Evolutionary conservation across 106 monocot genomes (phyloP).

Genomic region (Dioscorea zingiberensis): DNA sequence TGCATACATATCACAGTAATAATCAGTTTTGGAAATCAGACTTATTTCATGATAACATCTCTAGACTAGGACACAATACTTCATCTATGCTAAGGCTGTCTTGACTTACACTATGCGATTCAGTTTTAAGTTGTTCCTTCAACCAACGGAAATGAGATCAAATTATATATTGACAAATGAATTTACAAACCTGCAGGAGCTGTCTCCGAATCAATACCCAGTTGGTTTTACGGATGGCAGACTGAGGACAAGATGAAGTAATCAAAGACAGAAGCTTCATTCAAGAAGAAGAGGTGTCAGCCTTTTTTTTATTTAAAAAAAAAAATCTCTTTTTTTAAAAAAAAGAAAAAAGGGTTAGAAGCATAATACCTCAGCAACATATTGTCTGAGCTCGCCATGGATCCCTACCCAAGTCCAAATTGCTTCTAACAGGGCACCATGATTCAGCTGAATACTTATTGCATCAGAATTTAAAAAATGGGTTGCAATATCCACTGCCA

Average conservation of each 20-base stretch:
- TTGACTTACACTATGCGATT: too few species aligned
- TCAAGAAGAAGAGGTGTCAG: constrained; percentile 8
- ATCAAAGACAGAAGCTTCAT: constrained; percentile 75
- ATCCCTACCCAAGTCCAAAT: constrained; percentile 92
- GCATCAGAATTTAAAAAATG: constrained; percentile 46
- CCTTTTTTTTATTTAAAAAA: too few species aligned
- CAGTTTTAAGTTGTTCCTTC: too few species aligned
- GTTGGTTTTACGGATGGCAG: constrained; percentile 62
- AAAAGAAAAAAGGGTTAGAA: background rate
- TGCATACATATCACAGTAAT: too few species aligned
- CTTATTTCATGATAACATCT: too few species aligned
- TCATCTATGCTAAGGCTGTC: too few species aligned
- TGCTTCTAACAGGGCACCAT: constrained; percentile 64
- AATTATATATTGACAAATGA: background rate
- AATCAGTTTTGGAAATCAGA: too few species aligned
- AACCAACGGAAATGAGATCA: too few species aligned
- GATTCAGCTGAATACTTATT: constrained; percentile 77
- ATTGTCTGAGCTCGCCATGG: constrained; percentile 41
- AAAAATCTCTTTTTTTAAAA: background rate
- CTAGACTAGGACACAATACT: too few species aligned
- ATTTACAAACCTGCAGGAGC: constrained; percentile 71
- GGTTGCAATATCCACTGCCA: constrained; percentile 55
- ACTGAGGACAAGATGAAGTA: constrained; percentile 64
- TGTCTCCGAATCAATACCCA: constrained; percentile 83
- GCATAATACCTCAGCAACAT: constrained; percentile 83